Conservation (phyloP, 805 yeast genomes). For the Phaffomyces antillensis region DNA sequence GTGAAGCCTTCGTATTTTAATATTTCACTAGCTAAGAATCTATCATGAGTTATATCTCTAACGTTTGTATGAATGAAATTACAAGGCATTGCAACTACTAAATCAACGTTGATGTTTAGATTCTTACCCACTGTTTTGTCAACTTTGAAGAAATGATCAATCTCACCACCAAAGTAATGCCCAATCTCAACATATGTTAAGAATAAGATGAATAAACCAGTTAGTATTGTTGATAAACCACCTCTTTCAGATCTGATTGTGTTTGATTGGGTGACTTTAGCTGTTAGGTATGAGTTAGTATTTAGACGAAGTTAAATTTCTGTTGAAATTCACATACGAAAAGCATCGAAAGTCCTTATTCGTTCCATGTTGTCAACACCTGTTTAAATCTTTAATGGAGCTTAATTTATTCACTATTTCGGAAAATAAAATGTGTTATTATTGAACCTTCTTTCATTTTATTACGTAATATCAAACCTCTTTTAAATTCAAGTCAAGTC, state of each 20-base stretch:
- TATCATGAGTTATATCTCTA: conserved; percentile 69
- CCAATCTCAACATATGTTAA: conserved; percentile 83
- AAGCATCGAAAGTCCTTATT: conserved; percentile 61
- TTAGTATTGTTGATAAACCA: conserved; percentile 60
- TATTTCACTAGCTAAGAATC: conserved; percentile 69
- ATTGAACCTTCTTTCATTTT: too few species aligned
- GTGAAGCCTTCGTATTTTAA: conserved; percentile 61
- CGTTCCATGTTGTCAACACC: conserved; percentile 3
- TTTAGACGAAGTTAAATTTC: background rate
- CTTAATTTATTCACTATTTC: background rate
- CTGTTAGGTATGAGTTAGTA: conserved; percentile 23
- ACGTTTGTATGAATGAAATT: conserved; percentile 66
- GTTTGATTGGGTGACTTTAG: conserved; percentile 65
- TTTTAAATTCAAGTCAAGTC: background rate
- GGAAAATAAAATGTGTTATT: background rate
- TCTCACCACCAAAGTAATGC: conserved; percentile 72
- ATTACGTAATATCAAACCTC: too few species aligned
- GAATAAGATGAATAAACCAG: conserved; percentile 55
- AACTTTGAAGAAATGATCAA: conserved; percentile 72
- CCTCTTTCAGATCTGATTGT: conserved; percentile 72
- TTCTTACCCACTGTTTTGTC: conserved; percentile 52
- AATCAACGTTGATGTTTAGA: conserved; percentile 67
- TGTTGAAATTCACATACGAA: conserved; percentile 39
- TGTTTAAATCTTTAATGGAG: too few species aligned
- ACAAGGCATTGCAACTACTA: conserved; percentile 83